Percentiles rank a stretch among this genome's conserved stretches.
phyloP scores from a whole-genome alignment of 306 rosid genomes.

The Lathyrus sativus region DNA sequence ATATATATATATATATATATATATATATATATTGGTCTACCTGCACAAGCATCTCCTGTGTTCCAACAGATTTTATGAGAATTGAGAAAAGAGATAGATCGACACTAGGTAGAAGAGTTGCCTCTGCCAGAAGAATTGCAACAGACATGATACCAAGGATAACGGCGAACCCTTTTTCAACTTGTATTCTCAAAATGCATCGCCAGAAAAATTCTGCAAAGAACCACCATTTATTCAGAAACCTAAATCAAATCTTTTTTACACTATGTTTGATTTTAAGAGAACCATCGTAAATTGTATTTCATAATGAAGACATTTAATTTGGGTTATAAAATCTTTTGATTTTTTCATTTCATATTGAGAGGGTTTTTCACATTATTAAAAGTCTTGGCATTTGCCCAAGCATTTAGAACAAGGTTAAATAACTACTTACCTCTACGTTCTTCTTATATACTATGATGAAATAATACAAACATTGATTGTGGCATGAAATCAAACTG shows the following conservation, averaged over 20 bases:
- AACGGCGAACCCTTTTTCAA: constrained; percentile 74
- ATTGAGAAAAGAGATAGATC: constrained; percentile 92
- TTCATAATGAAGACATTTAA: background rate
- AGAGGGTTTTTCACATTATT: background rate
- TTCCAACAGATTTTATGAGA: constrained; percentile 75
- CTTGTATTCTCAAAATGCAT: constrained; percentile 82
- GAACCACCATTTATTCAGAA: constrained; percentile 39
- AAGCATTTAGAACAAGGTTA: too few relatives aligned
- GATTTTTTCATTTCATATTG: background rate
- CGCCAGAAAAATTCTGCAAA: constrained; percentile 91
- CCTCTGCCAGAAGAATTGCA: constrained; percentile 97
- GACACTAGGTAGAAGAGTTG: constrained; percentile 82
- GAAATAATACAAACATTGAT: too few relatives aligned
- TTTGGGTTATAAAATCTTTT: background rate
- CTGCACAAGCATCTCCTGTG: constrained; percentile 92
- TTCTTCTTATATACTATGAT: too few relatives aligned
- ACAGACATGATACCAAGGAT: constrained; percentile 80
- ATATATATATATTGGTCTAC: constrained; percentile 42
- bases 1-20: background rate
- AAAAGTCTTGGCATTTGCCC: too few relatives aligned
- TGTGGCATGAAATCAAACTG: too few relatives aligned
- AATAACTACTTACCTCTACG: too few relatives aligned
- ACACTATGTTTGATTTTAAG: background rate
- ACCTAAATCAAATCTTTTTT: constrained; percentile 18
- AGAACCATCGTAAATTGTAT: background rate